Base-by-base conservation (phyloP, 331 rosid genomes). In the Quercus phellos region DNA sequence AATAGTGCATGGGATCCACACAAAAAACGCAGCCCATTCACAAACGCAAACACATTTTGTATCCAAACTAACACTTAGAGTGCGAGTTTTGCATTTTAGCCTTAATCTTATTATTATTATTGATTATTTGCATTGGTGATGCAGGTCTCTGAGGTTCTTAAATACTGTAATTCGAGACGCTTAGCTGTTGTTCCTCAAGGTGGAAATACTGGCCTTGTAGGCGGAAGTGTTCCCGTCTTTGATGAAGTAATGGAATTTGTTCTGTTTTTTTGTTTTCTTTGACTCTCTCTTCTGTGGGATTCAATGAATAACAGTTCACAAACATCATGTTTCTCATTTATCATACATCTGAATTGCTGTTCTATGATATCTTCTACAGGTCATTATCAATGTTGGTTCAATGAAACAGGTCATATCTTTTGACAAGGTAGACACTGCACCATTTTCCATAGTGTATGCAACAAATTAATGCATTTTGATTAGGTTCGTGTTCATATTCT, bases 101-200 rank as follows among this genome's bases (percentile, higher is more conserved):
- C 12, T 8, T 8, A 38, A 8, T 38, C 46, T 38, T 38, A 8
- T 38, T 38, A 7, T 38, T 38, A 8, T 38, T 38, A 38, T 38
- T 38, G 46, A 38, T 42, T 51, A 59, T 13, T 74, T 11, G 42
- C 24, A 77, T 29, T 77, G 21, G 3, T 74, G 53, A 70, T 74
- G 77, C 91, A 94, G 98, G 95, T 94, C 68, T 87, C 96, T 54
- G 84, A 83, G 83, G 91, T 94, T 83, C 97, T 92, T 75, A 85
- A 81, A 73, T 90, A 94, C 81, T 94, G 99, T 78, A 80, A 89
- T 82, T 94, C 94, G 67, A 89, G 99, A 84, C 60, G 80, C 85
- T 81, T 94, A 86, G 94, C 99, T 78, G 93, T 92, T 81, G 99
- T 90, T 83, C 99, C 99, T 7, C 99, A 94, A 86, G 99, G 99